These are phyloP conservation scores for Osmozyma mogii DNA, from an alignment of 805 yeast genomes.

Conservation along the genomic window DNA sequence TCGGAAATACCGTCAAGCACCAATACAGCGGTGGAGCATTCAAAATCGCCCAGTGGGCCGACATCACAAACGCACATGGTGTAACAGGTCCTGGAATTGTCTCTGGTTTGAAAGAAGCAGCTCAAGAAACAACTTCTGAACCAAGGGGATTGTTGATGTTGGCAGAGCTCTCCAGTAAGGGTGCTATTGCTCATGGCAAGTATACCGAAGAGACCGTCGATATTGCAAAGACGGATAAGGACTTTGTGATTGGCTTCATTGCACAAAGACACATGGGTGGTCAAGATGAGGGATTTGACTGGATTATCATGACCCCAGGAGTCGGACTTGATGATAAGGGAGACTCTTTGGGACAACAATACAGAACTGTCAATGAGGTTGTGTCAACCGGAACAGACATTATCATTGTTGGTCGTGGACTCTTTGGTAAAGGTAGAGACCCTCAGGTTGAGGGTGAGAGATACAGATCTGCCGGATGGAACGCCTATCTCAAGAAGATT, in stretches of 20 bases:
- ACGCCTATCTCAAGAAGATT: constrained; percentile 56
- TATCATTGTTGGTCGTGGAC: constrained; percentile 97
- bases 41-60: constrained; percentile 90
- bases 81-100: constrained; percentile 95
- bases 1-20: constrained; percentile 92
- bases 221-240: constrained; percentile 73
- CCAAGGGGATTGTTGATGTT: constrained; percentile 90
- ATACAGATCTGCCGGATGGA: constrained; percentile 93
- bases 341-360: constrained; percentile 93
- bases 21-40: constrained; percentile 89
- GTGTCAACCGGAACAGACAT: constrained; percentile 83
- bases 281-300: constrained; percentile 77
- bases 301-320: constrained; percentile 97
- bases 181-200: constrained; percentile 87
- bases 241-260: constrained; percentile 92
- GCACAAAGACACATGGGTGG: constrained; percentile 89
- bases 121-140: constrained; percentile 58
- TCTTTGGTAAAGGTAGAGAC: constrained; percentile 90
- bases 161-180: constrained; percentile 92
- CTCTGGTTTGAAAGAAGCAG: constrained; percentile 77
- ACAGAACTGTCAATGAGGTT: constrained; percentile 85
- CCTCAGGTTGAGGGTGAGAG: constrained; percentile 82
- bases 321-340: constrained; percentile 97
- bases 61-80: constrained; percentile 95
- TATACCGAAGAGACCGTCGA: constrained; percentile 85